Evolutionary conservation across 2,329 filamentous ascomycete genomes (phyloP), one percentile per base, ranked within the genome.

Genomic region (Penicillium sp.): DNA sequence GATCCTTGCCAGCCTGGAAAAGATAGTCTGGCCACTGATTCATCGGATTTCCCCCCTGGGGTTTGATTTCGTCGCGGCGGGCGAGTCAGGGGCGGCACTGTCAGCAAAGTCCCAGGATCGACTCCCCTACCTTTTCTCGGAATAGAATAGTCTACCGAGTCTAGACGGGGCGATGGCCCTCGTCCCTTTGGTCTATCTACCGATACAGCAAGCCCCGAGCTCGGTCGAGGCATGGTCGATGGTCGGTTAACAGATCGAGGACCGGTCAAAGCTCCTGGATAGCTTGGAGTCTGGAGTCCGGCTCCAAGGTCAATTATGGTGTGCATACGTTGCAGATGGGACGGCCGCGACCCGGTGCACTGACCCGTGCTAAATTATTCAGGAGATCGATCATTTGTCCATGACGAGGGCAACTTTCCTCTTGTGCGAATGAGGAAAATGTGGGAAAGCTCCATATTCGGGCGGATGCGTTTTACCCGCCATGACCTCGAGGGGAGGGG

Each of bases 271-370:
- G 52, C 58, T 56, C 52, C 44, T 20, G 30, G 36, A 62, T 50
- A 54, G 55, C 58, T 58, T 55, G 42, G 50, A 53, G n/a, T n/a
- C n/a, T n/a, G n/a, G n/a, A 44, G 26, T 37, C 29, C n/a, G 41
- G 29, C 33, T 46, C 36, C 46, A 55, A 49, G 26, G 60, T 52
- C 17, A 60, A 60, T 52, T 60, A 60, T 60, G 60, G 52, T 58
- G 46, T 62, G 60, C 59, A 62, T 61, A 39, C 27, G 32, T 49
- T 48, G 44, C 49, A 52, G 45, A 51, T 42, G 42, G 46, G 50
- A 52, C 43, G 52, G 49, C 49, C 53, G 42, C 43, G 54, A 56
- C 52, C 49, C 30, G 15, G 50, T 55, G 59, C 59, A 61, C 50
- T 57, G 59, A 61, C 59, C 44, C 43, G 50, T 56, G 48, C 46